Base-by-base conservation (phyloP, 345 rosid genomes). In the Iberis pinnata region DNA sequence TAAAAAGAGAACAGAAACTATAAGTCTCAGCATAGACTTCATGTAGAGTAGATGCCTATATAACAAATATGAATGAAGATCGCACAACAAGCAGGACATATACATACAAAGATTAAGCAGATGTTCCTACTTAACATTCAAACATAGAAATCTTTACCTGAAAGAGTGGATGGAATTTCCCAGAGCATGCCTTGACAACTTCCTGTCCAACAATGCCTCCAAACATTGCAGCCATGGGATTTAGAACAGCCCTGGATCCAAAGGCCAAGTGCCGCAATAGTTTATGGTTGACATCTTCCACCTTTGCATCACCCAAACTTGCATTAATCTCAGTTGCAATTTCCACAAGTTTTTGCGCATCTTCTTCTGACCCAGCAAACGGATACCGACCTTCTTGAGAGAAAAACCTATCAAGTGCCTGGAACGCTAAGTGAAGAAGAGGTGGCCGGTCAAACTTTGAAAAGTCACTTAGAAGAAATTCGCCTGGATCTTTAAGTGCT, bases 181-280 rank as follows among this genome's bases (percentile, higher is more conserved):
- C 96, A 50, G 96, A 78, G 76, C 96, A 88, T 31, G 96, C 96
- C 65, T 88, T 88, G 53, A 84, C 86, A 68, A 82, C 88, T 56
- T 88, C 96, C 57, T 84, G 95, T 40, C 95, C 96, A 60, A 84
- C 95, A 50, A 88, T 75, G 55, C 96, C 96, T 49, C 96, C 96
- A 72, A 88, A 84, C 76, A 88, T 76, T 36, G 96, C 96, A 56
- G 95, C 96, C 96, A 84, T 88, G 33, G 95, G 96, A 77, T 88
- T 88, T 45, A 88, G 70, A 49, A 88, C 86, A 60, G 96, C 96
- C 79, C 78, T 80, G 24, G 95, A 77, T 71, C 96, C 96, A 67
- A 79, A 88, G 32, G 95, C 81, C 73, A 84, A 82, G 49, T 80
- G 78, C 7, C 76, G 69, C 47, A 88, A 68, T 43, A 88, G 74